Base-by-base conservation (phyloP, 371 early-diverging fungal genomes). In the Haplosporangium sp. region DNA sequence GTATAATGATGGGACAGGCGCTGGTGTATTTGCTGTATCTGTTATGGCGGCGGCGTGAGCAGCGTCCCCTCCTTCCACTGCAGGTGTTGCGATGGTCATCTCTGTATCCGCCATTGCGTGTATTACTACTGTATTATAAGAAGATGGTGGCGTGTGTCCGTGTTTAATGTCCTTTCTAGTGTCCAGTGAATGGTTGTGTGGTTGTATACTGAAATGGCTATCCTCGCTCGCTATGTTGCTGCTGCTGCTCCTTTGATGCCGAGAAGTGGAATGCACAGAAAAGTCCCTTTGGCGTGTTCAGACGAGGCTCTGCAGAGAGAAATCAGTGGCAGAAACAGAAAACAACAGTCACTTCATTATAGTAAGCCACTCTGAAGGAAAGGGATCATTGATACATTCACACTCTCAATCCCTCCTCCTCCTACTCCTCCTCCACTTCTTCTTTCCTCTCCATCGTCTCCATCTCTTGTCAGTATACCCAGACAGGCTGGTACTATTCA, bases 1-100 rank as follows among this genome's bases (percentile, higher is more conserved):
- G 83, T 96, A 96, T 61, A 98, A 86, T 18, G 96, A 95, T 89
- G 20, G 97, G 93, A 43, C 90, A 81, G 46, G 85, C 86, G 74
- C 89, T 85, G 18, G 89, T 74, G 42, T 85, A 82, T 57, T 89
- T 6, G 62, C 51, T 43, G 55, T 46, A 41, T 51, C n/a, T 46
- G 48, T 36, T 48, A 18, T 18, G 20, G 50, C 1, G 14, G 50
- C 20, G 59, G 46, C 47, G 48, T 21, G 43, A 45, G 8, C 36
- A 21, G 23, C 41, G 56, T 6, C 42, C 51, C 38, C n/a, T 58
- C 51, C 23, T 13, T 53, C 41, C 14, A 36, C 59, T 23, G 48
- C 40, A 18, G 68, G 59, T 14, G 45, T 40, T n/a, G 59, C 52
- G 36, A 64, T 56, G 40, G 55, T 55, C 65, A 69, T 68, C 37